Evolutionary conservation across 2,329 filamentous ascomycete genomes (phyloP).

Genomic region (Ophiostoma montium): DNA sequence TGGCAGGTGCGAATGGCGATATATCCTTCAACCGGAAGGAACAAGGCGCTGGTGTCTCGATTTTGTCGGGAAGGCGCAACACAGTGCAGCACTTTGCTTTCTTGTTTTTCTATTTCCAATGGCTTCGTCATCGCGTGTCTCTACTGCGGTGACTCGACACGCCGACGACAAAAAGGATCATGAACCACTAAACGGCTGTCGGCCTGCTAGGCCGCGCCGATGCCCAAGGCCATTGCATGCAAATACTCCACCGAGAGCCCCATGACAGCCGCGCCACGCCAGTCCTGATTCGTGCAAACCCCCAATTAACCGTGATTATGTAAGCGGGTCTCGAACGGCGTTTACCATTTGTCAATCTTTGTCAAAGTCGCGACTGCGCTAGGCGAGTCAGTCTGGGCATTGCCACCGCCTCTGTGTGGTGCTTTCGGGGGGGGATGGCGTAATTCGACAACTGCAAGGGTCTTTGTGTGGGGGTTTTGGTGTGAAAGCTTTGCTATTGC

Average conservation of each 20-base stretch:
- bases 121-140: too few species aligned
- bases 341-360: neutral
- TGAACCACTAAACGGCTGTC: neutral
- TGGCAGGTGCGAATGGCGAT: neutral
- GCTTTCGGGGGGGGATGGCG: neutral
- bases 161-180: too few species aligned
- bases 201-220: neutral
- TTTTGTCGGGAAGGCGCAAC: too few species aligned
- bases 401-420: slow-evolving; percentile 1
- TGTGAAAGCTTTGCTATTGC: neutral
- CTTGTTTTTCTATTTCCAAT: too few species aligned
- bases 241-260: slow-evolving; percentile 1
- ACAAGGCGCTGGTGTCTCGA: neutral
- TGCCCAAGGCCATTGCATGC: too few species aligned
- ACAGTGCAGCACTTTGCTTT: too few species aligned
- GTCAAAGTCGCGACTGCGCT: neutral
- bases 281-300: neutral
- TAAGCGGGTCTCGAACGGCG: neutral
- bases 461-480: neutral
- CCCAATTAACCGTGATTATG: neutral
- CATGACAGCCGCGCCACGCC: slow-evolving; percentile 1
- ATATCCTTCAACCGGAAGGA: neutral
- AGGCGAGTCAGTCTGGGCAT: neutral
- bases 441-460: neutral
- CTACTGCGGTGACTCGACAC: too few species aligned